These are phyloP conservation scores for Yamadazyma atmosphaerica DNA, from an alignment of 1,139 yeast genomes.

Conservation along the genomic window DNA sequence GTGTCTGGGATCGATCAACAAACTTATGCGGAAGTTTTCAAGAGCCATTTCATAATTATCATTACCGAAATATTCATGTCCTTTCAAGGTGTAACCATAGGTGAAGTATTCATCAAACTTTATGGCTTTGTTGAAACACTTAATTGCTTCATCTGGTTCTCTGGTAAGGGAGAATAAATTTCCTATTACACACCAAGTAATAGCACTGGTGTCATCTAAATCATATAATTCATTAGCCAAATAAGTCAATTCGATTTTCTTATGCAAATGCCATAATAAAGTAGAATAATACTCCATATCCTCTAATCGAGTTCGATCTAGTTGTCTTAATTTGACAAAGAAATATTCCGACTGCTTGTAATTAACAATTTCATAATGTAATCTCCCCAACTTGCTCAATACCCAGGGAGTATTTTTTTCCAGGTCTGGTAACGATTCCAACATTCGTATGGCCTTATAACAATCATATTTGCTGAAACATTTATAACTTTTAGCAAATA, in stretches of 20 bases:
- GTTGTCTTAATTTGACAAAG: conserved; percentile 59
- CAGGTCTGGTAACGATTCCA: conserved; percentile 60
- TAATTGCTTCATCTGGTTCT: conserved; percentile 89
- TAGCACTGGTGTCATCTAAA: conserved; percentile 63
- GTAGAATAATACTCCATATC: conserved; percentile 95
- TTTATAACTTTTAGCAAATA: conserved; percentile 65
- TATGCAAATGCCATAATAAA: conserved; percentile 87
- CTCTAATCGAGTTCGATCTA: conserved; percentile 78
- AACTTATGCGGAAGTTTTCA: conserved; percentile 77
- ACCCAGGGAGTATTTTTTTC: conserved; percentile 87
- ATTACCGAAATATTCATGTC: conserved; percentile 85
- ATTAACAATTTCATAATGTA: conserved; percentile 85
- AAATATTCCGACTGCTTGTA: conserved; percentile 72
- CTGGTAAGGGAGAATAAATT: conserved; percentile 80
- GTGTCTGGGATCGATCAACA: conserved; percentile 76
- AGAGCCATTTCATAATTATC: conserved; percentile 92
- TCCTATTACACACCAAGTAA: conserved; percentile 93
- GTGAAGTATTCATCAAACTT: conserved; percentile 71
- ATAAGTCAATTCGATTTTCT: conserved; percentile 75
- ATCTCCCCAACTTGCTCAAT: conserved; percentile 71
- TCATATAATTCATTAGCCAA: conserved; percentile 81
- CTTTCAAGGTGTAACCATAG: conserved; percentile 90
- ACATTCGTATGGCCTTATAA: conserved; percentile 70
- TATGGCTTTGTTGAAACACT: conserved; percentile 80
- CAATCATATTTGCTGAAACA: conserved; percentile 73